phyloP scores from a whole-genome alignment of 1,139 yeast species.

The Candida sp. region DNA sequence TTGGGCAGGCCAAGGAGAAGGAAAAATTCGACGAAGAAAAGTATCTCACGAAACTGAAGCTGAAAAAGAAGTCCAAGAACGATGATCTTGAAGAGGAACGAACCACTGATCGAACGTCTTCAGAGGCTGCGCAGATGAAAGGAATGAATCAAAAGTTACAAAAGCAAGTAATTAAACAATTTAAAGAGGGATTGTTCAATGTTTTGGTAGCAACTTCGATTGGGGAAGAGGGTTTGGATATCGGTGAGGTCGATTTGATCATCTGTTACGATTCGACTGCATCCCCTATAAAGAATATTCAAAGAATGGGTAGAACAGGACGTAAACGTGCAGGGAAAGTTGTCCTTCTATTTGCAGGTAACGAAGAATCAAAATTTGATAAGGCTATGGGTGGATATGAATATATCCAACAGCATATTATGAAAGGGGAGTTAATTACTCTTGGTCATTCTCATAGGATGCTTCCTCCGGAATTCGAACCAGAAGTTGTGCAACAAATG shows the following conservation, averaged over 20 bases:
- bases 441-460: slow-evolving; percentile 57
- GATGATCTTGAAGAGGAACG: slow-evolving; percentile 14
- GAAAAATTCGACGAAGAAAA: slow-evolving; percentile 60
- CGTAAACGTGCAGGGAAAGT: slow-evolving; percentile 89
- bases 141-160: slow-evolving; percentile 76
- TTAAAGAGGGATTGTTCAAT: slow-evolving; percentile 69
- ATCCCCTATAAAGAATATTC: slow-evolving; percentile 91
- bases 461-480: slow-evolving; percentile 54
- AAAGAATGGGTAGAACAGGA: slow-evolving; percentile 98
- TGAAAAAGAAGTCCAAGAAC: slow-evolving; percentile 28
- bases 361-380: slow-evolving; percentile 77
- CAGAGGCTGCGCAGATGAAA: slow-evolving; percentile 49
- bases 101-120: slow-evolving; percentile 28
- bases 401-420: slow-evolving; percentile 66
- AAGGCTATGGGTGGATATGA: slow-evolving; percentile 85
- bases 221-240: slow-evolving; percentile 98
- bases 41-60: slow-evolving; percentile 19
- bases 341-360: slow-evolving; percentile 70
- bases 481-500: slow-evolving; percentile 50
- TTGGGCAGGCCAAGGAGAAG: slow-evolving; percentile 71
- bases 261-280: slow-evolving; percentile 91
- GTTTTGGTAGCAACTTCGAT: slow-evolving; percentile 93
- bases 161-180: slow-evolving; percentile 67
- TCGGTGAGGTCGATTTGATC: slow-evolving; percentile 95
- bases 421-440: slow-evolving; percentile 36